Conservation (phyloP, 1,284 basidiomycete genomes). For the Stereum hirsutum region DNA sequence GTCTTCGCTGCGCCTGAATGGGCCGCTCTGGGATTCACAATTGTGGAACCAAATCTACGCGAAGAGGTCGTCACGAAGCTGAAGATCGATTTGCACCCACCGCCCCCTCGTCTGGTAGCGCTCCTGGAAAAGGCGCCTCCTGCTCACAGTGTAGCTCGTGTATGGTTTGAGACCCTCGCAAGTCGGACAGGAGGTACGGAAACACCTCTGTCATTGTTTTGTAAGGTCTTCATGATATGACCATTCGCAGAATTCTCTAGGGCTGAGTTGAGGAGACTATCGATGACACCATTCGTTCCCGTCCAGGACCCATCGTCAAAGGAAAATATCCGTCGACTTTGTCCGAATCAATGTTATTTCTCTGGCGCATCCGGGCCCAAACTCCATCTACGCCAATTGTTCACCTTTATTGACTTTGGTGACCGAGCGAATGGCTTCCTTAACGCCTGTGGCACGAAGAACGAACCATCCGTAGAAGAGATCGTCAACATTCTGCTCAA, state of each 20-base stretch:
- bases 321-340: slow-evolving; percentile 33
- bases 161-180: slow-evolving; percentile 76
- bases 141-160: slow-evolving; percentile 43
- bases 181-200: slow-evolving; percentile 56
- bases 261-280: slow-evolving; percentile 36
- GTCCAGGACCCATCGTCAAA: slow-evolving; percentile 20
- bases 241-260: slow-evolving; percentile 38
- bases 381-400: slow-evolving; percentile 71
- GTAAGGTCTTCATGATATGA: background rate
- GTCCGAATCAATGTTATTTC: slow-evolving; percentile 67
- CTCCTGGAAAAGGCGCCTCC: slow-evolving; percentile 62
- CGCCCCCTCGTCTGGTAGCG: slow-evolving; percentile 53
- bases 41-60: slow-evolving; percentile 49
- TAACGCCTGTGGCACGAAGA: slow-evolving; percentile 79
- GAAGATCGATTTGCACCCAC: slow-evolving; percentile 69
- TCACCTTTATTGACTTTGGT: slow-evolving; percentile 90
- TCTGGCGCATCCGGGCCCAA: slow-evolving; percentile 38
- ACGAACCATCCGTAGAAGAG: slow-evolving; percentile 84
- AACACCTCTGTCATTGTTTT: background rate
- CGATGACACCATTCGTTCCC: slow-evolving; percentile 49
- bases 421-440: slow-evolving; percentile 78
- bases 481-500: slow-evolving; percentile 55
- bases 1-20: slow-evolving; percentile 71
- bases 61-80: slow-evolving; percentile 61
- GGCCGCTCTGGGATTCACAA: slow-evolving; percentile 68